These are phyloP conservation scores for Pseudogymnoascus sp. DNA, from an alignment of 2,329 filamentous ascomycete genomes.

Conservation along the genomic window DNA sequence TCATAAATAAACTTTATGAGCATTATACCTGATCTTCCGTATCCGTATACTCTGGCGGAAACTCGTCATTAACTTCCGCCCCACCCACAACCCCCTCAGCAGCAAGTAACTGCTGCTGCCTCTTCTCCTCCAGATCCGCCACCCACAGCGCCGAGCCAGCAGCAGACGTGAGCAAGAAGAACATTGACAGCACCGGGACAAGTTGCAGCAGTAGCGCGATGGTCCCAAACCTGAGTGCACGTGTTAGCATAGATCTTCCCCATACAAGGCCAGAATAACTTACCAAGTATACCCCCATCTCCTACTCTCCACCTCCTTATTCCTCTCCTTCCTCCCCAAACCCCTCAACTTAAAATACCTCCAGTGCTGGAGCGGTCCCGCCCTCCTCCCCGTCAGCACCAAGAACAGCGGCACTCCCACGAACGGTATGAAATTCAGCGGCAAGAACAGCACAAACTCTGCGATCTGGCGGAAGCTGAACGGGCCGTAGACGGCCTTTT, in stretches of 20 bases:
- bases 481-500: slow-evolving; percentile 69
- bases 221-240: slow-evolving; percentile 59
- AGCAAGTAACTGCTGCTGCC: background rate
- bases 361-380: slow-evolving; percentile 84
- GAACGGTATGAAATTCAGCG: slow-evolving; percentile 80
- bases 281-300: slow-evolving; percentile 81
- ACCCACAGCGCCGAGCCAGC: slow-evolving; percentile 83
- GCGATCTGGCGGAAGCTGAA: slow-evolving; percentile 87
- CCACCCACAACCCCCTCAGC: background rate
- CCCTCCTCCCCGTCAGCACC: slow-evolving; percentile 75
- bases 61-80: background rate
- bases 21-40: slow-evolving; percentile 5
- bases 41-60: slow-evolving; percentile 1
- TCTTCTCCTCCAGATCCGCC: slow-evolving; percentile 59
- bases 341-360: slow-evolving; percentile 78
- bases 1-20: background rate
- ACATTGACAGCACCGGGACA: slow-evolving; percentile 84
- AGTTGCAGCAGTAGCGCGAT: slow-evolving; percentile 77
- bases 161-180: slow-evolving; percentile 84
- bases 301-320: slow-evolving; percentile 57
- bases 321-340: slow-evolving; percentile 64
- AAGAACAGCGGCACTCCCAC: slow-evolving; percentile 81
- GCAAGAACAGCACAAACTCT: slow-evolving; percentile 70
- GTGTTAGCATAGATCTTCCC: background rate
- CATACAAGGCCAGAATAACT: slow-evolving; percentile 15